phyloP scores from a whole-genome alignment of 2,329 filamentous ascomycete genomes.

The Penicillium janthinellum region DNA sequence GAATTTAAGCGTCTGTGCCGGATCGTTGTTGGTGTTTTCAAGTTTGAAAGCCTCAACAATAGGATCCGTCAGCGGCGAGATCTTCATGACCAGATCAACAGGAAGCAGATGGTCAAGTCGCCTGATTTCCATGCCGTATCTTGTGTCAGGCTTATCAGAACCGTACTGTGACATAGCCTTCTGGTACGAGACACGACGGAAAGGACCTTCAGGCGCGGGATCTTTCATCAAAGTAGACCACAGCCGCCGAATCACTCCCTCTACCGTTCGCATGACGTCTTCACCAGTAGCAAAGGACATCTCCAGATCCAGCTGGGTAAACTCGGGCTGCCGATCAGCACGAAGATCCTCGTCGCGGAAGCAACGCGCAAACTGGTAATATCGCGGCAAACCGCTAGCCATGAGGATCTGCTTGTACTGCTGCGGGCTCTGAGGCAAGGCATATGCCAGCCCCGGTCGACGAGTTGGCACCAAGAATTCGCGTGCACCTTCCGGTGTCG shows the following conservation, averaged over 20 bases:
- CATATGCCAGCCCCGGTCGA: constrained; percentile 75
- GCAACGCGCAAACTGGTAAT: constrained; percentile 91
- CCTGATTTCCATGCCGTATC: constrained; percentile 70
- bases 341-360: constrained; percentile 94
- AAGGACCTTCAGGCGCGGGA: constrained; percentile 49
- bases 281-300: constrained; percentile 79
- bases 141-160: constrained; percentile 87
- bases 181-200: constrained; percentile 68
- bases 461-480: constrained; percentile 94
- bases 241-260: constrained; percentile 56
- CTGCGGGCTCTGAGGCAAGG: constrained; percentile 92
- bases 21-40: constrained; percentile 47
- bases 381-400: constrained; percentile 78
- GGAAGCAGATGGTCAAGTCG: constrained; percentile 66
- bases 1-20: constrained; percentile 61
- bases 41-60: constrained; percentile 76
- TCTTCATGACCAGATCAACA: constrained; percentile 69
- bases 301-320: constrained; percentile 94
- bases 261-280: constrained; percentile 65
- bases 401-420: constrained; percentile 99
- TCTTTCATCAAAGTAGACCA: constrained; percentile 55
- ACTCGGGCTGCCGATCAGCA: constrained; percentile 92
- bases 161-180: constrained; percentile 80
- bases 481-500: constrained; percentile 89
- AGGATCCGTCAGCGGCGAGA: constrained; percentile 68